These are phyloP conservation scores for Ogataea wickerhamii DNA, from an alignment of 805 yeast genomes.

Conservation along the genomic window DNA sequence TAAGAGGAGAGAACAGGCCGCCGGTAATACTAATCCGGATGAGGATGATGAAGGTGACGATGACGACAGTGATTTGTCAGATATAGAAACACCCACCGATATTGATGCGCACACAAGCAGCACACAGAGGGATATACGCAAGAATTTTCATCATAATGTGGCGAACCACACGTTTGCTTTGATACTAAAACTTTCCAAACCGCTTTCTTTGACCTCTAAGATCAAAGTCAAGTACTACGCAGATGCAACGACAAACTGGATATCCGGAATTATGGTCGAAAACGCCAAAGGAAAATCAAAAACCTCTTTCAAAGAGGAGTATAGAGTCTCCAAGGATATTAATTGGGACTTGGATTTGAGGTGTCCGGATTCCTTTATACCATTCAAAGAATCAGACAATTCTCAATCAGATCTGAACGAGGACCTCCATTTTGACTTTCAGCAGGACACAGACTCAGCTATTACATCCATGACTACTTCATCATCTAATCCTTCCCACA, in stretches of 20 bases:
- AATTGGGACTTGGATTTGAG: slow-evolving; percentile 43
- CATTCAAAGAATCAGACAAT: slow-evolving; percentile 20
- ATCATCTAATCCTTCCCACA: slow-evolving; percentile 4
- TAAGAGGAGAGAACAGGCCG: slow-evolving; percentile 25
- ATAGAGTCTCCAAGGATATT: slow-evolving; percentile 37
- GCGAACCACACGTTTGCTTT: slow-evolving; percentile 50
- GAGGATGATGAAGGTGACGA: slow-evolving; percentile 25
- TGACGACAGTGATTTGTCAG: slow-evolving; percentile 23
- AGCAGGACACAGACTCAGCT: slow-evolving; percentile 18
- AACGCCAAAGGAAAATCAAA: slow-evolving; percentile 41
- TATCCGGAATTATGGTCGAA: slow-evolving; percentile 29
- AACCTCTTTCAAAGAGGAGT: slow-evolving; percentile 40
- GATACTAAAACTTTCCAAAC: slow-evolving; percentile 42
- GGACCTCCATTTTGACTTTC: slow-evolving; percentile 17
- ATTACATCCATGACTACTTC: slow-evolving; percentile 11
- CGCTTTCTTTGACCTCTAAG: slow-evolving; percentile 34
- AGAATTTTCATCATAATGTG: slow-evolving; percentile 22
- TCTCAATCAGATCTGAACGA: slow-evolving; percentile 11
- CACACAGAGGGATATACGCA: slow-evolving; percentile 1
- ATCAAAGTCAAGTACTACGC: slow-evolving; percentile 42
- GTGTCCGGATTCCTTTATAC: slow-evolving; percentile 35
- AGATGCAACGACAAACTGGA: slow-evolving; percentile 44
- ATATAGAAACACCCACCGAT: slow-evolving; percentile 8
- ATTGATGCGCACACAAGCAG: not conserved
- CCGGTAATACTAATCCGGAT: slow-evolving; percentile 24